Evolutionary conservation across 2,329 filamentous ascomycete species (phyloP).

Genomic region (Neoarthrinium moseri): DNA sequence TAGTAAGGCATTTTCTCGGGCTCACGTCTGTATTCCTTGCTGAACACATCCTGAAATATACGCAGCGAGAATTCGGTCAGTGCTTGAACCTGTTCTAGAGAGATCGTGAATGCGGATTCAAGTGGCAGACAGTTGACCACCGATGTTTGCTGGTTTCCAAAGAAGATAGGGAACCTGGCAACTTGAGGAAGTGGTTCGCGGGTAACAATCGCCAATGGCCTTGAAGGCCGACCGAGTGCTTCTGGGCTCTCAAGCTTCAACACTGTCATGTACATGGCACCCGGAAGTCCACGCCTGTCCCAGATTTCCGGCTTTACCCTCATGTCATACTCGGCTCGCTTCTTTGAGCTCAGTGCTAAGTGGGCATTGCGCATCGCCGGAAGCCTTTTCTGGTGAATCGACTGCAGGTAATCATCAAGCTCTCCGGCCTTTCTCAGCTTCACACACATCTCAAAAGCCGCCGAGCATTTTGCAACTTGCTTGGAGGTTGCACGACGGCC

Average conservation of each 20-base stretch:
- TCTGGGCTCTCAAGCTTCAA: slow-evolving; percentile 57
- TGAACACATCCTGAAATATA: slow-evolving; percentile 82
- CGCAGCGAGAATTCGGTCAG: slow-evolving; percentile 73
- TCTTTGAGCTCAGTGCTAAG: slow-evolving; percentile 78
- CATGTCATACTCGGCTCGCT: slow-evolving; percentile 73
- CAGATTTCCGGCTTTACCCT: slow-evolving; percentile 76
- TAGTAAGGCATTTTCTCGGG: slow-evolving; percentile 75
- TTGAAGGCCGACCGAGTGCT: slow-evolving; percentile 57
- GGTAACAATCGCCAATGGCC: slow-evolving; percentile 70
- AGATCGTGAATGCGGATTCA: slow-evolving; percentile 38
- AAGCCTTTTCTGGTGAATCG: slow-evolving; percentile 68
- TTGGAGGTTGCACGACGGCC: slow-evolving; percentile 69
- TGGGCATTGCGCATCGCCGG: slow-evolving; percentile 85
- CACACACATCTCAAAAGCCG: slow-evolving; percentile 81
- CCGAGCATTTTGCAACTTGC: slow-evolving; percentile 78
- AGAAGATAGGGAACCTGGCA: slow-evolving; percentile 69
- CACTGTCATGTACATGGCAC: slow-evolving; percentile 58
- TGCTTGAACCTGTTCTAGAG: slow-evolving; percentile 42
- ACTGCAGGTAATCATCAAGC: slow-evolving; percentile 73
- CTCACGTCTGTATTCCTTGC: slow-evolving; percentile 73
- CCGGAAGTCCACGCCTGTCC: slow-evolving; percentile 48
- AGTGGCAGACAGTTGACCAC: slow-evolving; percentile 51
- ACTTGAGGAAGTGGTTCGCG: slow-evolving; percentile 62
- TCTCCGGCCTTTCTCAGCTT: slow-evolving; percentile 63
- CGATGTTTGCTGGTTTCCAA: slow-evolving; percentile 63